phyloP scores from a whole-genome alignment of 2,329 filamentous ascomycete genomes.

The Cytospora leucostoma region DNA sequence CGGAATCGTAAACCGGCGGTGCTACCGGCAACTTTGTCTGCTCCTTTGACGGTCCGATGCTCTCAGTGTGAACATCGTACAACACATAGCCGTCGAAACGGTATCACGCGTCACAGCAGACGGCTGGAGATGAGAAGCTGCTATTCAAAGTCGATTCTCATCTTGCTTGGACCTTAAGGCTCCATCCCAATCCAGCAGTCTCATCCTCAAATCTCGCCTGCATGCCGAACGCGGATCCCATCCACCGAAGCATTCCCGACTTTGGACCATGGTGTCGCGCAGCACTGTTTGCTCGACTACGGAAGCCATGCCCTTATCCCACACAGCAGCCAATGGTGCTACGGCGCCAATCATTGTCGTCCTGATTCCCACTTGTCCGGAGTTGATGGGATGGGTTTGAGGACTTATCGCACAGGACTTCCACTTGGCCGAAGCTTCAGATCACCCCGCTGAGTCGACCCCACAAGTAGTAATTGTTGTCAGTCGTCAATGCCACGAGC shows the following conservation, averaged over 20 bases:
- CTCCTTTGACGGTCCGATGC: not conserved
- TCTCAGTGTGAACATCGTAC: not conserved
- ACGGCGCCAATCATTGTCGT: not conserved
- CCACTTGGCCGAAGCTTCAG: not conserved
- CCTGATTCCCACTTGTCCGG: not conserved
- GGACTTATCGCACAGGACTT: not conserved
- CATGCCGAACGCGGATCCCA: constrained; percentile 17
- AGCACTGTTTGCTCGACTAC: not conserved
- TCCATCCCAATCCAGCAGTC: constrained; percentile 4
- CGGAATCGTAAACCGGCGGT: not conserved
- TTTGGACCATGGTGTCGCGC: not conserved
- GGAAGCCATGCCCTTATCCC: not conserved
- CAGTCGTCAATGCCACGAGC: constrained; percentile 4
- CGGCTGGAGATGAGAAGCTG: constrained; percentile 10
- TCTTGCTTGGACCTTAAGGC: constrained; percentile 15
- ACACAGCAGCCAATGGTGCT: not conserved
- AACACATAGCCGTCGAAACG: constrained; percentile 6
- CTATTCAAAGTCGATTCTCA: constrained; percentile 13
- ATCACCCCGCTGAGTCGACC: constrained; percentile 6
- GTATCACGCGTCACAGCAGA: constrained; percentile 4
- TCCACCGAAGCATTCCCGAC: constrained; percentile 11
- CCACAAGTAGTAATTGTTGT: constrained; percentile 11
- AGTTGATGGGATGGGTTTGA: constrained; percentile 6
- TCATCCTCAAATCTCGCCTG: constrained; percentile 19
- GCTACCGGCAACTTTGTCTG: not conserved